These are phyloP conservation scores for Talaromyces sp. DNA, from an alignment of 2,329 filamentous ascomycete species.

Conservation along the genomic window DNA sequence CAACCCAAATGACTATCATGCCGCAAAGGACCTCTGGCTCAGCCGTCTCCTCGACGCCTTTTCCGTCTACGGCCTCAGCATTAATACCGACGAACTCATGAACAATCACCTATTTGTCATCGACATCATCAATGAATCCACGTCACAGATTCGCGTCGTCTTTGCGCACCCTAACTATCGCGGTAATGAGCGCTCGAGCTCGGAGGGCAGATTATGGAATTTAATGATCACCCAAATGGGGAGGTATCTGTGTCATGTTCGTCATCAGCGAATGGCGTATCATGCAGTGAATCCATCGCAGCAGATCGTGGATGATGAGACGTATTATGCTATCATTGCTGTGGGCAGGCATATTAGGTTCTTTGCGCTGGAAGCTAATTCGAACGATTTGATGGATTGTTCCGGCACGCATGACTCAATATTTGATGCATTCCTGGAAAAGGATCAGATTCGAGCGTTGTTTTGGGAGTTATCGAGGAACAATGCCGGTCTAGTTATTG, in stretches of 20 bases:
- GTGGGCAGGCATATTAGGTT: neutral
- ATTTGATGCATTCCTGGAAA: neutral
- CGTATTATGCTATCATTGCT: neutral
- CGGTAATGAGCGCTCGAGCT: neutral
- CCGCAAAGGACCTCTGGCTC: neutral
- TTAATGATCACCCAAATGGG: neutral
- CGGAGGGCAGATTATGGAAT: neutral
- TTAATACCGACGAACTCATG: constrained; percentile 3
- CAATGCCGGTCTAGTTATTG: neutral
- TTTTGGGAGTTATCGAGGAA: neutral
- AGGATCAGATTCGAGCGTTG: neutral
- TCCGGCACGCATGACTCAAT: neutral
- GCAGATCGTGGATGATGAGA: neutral
- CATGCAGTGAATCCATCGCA: neutral
- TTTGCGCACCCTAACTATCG: neutral
- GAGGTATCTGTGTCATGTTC: neutral
- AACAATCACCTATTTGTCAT: neutral
- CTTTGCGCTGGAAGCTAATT: neutral
- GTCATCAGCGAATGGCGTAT: neutral
- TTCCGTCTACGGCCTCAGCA: neutral
- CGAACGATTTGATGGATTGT: neutral
- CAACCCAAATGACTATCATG: neutral
- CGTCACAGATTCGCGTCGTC: neutral
- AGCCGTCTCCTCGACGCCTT: constrained; percentile 1
- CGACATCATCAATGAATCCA: neutral